Evolutionary conservation across 352 stramenopile genomes (phyloP), one percentile per base, ranked within the genome.

Genomic region (Phytophthora litchii): DNA sequence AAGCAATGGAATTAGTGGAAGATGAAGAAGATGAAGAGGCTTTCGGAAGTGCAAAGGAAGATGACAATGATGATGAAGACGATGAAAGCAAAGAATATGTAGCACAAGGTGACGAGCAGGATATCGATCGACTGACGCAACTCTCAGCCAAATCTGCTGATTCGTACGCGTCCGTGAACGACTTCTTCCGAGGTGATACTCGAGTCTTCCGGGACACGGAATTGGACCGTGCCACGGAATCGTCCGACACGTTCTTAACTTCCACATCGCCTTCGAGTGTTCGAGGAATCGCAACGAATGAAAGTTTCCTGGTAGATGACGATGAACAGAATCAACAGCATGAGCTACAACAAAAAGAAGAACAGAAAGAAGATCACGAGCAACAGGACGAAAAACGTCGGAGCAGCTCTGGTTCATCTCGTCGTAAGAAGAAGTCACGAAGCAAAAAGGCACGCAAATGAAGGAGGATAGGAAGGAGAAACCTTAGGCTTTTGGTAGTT

Each of bases 151-250:
- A 53, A 11, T 71, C 66, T 31, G 37, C 57, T 8, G 69, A 78
- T 35, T 78, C 70, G 31, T 78, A 78, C 44, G 65, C 60, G 38
- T 75, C 70, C 0, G n/a, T 58, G 8, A 21, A 40, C 12, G 44
- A 52, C 0, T 60, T 40, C 13, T 54, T 53, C n/a, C 57, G 50
- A 49, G 36, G 19, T 6, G 54, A 56, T n/a, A 54, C 54, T 7
- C 38, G 52, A 19, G 40, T 75, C 2, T 78, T 78, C 40, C 64
- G 69, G 8, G 69, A 74, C 54, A 70, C 64, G 5, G 60, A 74
- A 14, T 21, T 71, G 14, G 66, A 70, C 14, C 16, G 25, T 1
- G 44, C 59, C n/a, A 60, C 47, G 3, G 54, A 59, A 10, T 27
- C 50, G 14, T 56, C 56, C 8, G 55, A 64, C 29, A 49, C 54